Evolutionary conservation across 2,329 filamentous ascomycete genomes (phyloP), one percentile per base, ranked within the genome.

Genomic region (Penicillium sp.): DNA sequence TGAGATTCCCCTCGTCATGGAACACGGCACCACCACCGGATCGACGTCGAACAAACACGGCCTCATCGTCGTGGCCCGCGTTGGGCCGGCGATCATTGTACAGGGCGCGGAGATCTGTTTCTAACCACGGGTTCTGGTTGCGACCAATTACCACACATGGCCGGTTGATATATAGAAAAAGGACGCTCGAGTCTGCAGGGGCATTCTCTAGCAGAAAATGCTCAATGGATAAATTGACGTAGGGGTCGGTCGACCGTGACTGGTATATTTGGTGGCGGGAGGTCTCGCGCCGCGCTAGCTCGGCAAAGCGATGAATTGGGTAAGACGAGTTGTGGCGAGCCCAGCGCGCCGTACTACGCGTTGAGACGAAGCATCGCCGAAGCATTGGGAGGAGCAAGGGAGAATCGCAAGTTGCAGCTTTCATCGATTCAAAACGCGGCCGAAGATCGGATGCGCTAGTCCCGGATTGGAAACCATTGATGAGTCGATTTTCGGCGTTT

Each of bases 111-210:
- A 95, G 73, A 59, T 94, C 85, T 45, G 86, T 80, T 68, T 98
- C 92, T 6, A 86, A 74, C 92, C 90, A 98, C 37, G 92, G 92
- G 62, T 98, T 98, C 69, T 98, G 92, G 62, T 98, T 98, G 43
- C 92, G 81, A 29, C 92, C 92, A 51, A 98, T 82, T 59, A 98
- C 82, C 42, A 98, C 76, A 60, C 85, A 88, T 1, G 90, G 88
- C 25, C 78, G 67, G 66, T 98, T 96, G 54, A 80, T 77, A 68
- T 96, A 98, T 34, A 95, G 76, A 39, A 96, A 84, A 2, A 96
- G 76, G 34, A 96, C 66, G 10, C 77, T 82, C 9, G 87, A 87
- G 43, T 84, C 76, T 5, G 79, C 71, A 1, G 81, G 76, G 0
- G 83, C 82, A 37, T 79, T 79, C 54, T 85, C 79, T 6, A 96